Percentiles rank a stretch among this genome's conserved stretches.
These are phyloP conservation scores for Melampsora americana DNA, from an alignment of 1,284 basidiomycete species.

Conservation along the genomic window DNA sequence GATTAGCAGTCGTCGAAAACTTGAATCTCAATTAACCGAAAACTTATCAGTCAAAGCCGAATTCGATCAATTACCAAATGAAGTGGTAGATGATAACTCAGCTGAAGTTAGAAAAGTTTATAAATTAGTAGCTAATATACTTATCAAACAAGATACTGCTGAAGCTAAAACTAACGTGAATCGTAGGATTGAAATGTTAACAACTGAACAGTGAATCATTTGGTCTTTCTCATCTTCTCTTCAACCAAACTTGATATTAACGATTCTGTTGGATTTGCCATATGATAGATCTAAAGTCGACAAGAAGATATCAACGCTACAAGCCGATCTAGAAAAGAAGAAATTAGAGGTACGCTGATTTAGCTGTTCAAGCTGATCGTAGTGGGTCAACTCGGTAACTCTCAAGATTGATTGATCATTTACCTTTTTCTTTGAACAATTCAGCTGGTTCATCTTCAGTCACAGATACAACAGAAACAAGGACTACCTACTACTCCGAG, in stretches of 20 bases:
- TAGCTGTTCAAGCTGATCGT: neutral
- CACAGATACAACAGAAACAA: constrained; percentile 11
- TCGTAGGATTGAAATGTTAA: constrained; percentile 87
- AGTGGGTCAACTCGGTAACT: no score
- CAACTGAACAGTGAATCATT: constrained; percentile 73
- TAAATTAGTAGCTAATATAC: constrained; percentile 86
- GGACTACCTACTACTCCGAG: neutral
- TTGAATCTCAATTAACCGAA: constrained; percentile 85
- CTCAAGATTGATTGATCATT: no score
- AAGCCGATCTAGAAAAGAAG: constrained; percentile 11
- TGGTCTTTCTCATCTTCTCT: neutral
- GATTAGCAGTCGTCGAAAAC: constrained; percentile 73
- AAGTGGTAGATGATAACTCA: neutral
- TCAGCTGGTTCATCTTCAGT: constrained; percentile 6
- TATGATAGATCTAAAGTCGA: constrained; percentile 13
- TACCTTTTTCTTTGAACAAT: neutral
- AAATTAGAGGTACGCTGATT: constrained; percentile 9
- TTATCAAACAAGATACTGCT: constrained; percentile 80
- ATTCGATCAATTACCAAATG: neutral
- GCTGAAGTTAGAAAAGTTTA: constrained; percentile 63
- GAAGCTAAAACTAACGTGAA: constrained; percentile 88
- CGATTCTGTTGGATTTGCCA: neutral
- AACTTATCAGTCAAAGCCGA: constrained; percentile 71
- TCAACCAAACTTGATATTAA: no score
- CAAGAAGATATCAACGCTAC: constrained; percentile 13